These are phyloP conservation scores for Astragalus membranaceus DNA, from an alignment of 306 rosid species.

Conservation along the genomic window DNA sequence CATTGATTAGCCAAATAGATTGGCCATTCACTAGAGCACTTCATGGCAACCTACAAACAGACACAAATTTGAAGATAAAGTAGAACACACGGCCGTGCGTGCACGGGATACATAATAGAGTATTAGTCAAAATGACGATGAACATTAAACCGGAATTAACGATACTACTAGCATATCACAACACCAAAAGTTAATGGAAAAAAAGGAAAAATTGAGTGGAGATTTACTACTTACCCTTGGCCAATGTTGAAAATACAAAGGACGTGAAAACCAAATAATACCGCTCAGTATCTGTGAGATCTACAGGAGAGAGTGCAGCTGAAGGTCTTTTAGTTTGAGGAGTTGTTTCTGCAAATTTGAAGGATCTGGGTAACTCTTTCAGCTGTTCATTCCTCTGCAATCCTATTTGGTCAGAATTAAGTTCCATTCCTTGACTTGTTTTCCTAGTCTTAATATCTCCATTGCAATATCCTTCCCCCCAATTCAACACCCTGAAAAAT, in stretches of 20 bases:
- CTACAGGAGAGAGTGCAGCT: constrained; percentile 72
- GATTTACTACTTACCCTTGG: constrained; percentile 48
- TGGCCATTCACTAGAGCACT: constrained; percentile 49
- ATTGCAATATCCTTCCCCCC: constrained; percentile 87
- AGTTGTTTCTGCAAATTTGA: no score
- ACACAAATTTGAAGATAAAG: no score
- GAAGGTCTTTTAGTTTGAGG: constrained; percentile 67
- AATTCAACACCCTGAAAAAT: constrained; percentile 50
- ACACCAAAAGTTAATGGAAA: no score
- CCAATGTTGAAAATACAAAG: constrained; percentile 66
- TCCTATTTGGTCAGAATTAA: constrained; percentile 59
- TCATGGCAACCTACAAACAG: no score
- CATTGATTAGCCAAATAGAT: constrained; percentile 66
- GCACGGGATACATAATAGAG: no score
- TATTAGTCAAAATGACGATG: no score
- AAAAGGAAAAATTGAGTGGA: background rate
- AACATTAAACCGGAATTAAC: no score
- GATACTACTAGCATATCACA: no score
- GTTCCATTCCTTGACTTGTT: constrained; percentile 61
- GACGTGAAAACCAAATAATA: constrained; percentile 93
- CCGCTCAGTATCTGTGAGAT: constrained; percentile 79
- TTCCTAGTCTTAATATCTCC: constrained; percentile 89
- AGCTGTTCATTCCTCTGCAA: constrained; percentile 74
- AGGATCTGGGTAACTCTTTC: no score
- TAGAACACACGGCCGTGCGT: no score